phyloP scores from a whole-genome alignment of 495 filamentous ascomycete species.

The Hypomontagnella monticulosa region DNA sequence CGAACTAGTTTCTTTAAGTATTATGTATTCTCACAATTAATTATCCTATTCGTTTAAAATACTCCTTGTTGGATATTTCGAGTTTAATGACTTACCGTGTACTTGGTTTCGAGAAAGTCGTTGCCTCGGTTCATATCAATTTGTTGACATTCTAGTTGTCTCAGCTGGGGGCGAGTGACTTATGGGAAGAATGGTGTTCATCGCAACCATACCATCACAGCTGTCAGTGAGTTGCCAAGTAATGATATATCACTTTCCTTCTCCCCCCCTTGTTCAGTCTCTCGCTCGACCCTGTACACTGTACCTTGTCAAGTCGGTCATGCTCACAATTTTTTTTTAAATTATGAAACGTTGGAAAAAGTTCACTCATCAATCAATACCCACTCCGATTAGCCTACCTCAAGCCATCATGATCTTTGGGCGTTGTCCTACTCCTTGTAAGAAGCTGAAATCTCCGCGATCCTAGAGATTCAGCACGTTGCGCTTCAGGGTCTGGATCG shows the following conservation, averaged over 20 bases:
- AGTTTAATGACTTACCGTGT: too few relatives aligned
- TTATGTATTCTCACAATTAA: too few relatives aligned
- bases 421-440: constrained; percentile 3
- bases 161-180: not conserved
- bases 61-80: not conserved
- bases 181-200: not conserved
- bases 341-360: constrained; percentile 31
- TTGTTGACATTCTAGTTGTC: not conserved
- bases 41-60: not conserved
- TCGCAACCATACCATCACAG: not conserved
- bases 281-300: constrained; percentile 6
- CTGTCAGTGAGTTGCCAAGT: constrained; percentile 17
- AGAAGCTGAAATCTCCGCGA: constrained; percentile 7
- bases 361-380: constrained; percentile 8
- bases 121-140: not conserved
- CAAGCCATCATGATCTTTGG: constrained; percentile 19
- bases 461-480: constrained; percentile 21
- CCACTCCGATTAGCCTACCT: constrained; percentile 6
- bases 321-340: not conserved
- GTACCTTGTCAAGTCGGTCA: not conserved
- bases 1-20: not conserved
- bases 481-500: constrained; percentile 20
- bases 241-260: constrained; percentile 32
- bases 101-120: not conserved
- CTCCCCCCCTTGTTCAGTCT: not conserved